phyloP scores from a whole-genome alignment of 257 asterid genomes.

The Solanum etuberosum region DNA sequence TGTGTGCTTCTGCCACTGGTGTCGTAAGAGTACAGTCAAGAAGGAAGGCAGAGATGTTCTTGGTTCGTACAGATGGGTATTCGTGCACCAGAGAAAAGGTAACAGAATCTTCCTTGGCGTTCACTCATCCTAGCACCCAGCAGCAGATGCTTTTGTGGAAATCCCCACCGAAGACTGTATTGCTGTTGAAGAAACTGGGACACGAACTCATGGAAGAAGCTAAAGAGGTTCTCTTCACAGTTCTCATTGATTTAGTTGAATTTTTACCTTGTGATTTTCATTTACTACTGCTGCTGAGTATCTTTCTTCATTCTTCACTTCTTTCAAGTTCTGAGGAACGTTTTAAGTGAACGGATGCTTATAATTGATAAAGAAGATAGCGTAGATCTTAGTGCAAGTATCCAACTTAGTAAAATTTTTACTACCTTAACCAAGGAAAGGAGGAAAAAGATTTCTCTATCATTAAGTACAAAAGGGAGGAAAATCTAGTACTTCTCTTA shows the following conservation, averaged over 20 bases:
- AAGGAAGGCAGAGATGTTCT: slow-evolving; percentile 97
- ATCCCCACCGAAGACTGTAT: slow-evolving; percentile 84
- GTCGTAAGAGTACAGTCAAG: slow-evolving; percentile 95
- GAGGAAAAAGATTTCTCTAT: neutral
- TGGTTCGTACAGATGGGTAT: slow-evolving; percentile 94
- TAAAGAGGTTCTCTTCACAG: slow-evolving; percentile 51
- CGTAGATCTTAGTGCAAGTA: neutral
- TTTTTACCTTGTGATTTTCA: neutral
- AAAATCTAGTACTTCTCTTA: neutral
- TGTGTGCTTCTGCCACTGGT: slow-evolving; percentile 96
- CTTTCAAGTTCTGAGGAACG: neutral
- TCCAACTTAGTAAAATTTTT: neutral
- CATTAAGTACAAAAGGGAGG: neutral
- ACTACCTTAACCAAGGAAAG: neutral
- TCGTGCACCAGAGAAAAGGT: slow-evolving; percentile 95
- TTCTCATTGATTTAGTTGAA: neutral
- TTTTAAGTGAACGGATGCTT: neutral
- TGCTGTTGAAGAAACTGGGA: slow-evolving; percentile 85
- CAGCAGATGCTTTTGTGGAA: slow-evolving; percentile 99
- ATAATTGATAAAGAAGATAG: neutral
- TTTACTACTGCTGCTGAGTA: neutral
- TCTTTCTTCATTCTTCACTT: neutral
- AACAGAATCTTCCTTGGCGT: slow-evolving; percentile 94
- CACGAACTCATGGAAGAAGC: slow-evolving; percentile 95
- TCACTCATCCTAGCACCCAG: slow-evolving; percentile 98